Percentiles rank a stretch among this genome's conserved stretches.
Conservation (phyloP, 495 filamentous ascomycete genomes). For the Stereocaulon alpinum region DNA sequence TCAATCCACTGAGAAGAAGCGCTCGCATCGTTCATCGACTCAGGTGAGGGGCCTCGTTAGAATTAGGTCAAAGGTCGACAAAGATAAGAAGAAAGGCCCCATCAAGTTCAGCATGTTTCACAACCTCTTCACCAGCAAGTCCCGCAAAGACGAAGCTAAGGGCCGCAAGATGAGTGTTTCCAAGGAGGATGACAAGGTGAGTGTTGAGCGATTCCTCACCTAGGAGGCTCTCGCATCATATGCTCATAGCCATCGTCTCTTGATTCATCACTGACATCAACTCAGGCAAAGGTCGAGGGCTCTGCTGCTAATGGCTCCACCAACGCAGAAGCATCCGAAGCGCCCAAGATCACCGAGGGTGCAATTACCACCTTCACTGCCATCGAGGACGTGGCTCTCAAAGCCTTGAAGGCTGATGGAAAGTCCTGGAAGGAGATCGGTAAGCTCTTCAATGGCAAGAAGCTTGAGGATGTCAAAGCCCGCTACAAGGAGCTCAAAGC, state of each 20-base stretch:
- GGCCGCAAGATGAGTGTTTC: too few relatives aligned
- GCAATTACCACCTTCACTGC: constrained; percentile 16
- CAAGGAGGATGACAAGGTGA: too few relatives aligned
- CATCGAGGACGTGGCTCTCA: constrained; percentile 23
- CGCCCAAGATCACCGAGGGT: background rate
- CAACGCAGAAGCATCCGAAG: background rate
- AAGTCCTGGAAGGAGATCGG: constrained; percentile 26
- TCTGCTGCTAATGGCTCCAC: background rate
- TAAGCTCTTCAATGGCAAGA: constrained; percentile 16
- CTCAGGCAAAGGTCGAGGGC: background rate
- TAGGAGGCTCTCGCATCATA: too few relatives aligned
- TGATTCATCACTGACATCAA: background rate
- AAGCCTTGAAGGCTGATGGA: constrained; percentile 18
- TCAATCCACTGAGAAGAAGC: too few relatives aligned
- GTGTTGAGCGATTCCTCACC: too few relatives aligned
- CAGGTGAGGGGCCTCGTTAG: too few relatives aligned
- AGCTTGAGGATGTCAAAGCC: constrained; percentile 20
- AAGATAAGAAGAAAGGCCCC: too few relatives aligned
- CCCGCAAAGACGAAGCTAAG: background rate
- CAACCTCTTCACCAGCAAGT: background rate
- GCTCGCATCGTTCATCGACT: too few relatives aligned
- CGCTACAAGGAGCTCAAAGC: constrained; percentile 20
- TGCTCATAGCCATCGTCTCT: too few relatives aligned
- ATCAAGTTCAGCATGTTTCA: background rate
- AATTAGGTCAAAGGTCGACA: too few relatives aligned